Conservation (phyloP, 2,329 filamentous ascomycete genomes). For the Alternaria sp. region DNA sequence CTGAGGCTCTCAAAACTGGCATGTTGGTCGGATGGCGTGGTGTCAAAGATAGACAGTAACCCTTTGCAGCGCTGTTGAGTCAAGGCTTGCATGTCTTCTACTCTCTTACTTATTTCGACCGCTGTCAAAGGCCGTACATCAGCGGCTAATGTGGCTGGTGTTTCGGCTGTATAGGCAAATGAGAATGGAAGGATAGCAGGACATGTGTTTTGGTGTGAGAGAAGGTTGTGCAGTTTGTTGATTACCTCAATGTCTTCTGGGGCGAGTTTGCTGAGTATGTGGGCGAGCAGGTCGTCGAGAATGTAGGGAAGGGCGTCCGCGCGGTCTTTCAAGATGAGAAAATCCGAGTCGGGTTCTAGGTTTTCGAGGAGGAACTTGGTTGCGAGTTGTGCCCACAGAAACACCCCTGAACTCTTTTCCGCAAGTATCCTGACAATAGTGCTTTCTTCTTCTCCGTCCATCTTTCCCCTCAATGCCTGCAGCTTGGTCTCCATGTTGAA, state of each 20-base stretch:
- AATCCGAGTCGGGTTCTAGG: constrained; percentile 31
- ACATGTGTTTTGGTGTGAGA: constrained; percentile 32
- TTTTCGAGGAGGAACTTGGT: constrained; percentile 34
- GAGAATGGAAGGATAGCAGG: constrained; percentile 36
- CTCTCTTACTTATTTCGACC: constrained; percentile 25
- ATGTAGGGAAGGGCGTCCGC: constrained; percentile 36
- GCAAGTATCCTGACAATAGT: constrained; percentile 32
- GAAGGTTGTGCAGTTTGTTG: constrained; percentile 32
- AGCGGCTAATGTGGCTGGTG: constrained; percentile 26
- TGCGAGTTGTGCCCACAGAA: constrained; percentile 39
- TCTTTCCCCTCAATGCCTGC: constrained; percentile 31
- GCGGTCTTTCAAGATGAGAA: constrained; percentile 32
- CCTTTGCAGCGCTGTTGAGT: constrained; percentile 31
- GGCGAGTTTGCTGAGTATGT: constrained; percentile 36
- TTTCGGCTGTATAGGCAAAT: constrained; percentile 33
- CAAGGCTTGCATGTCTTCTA: constrained; percentile 29
- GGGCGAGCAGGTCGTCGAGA: constrained; percentile 35
- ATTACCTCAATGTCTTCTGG: constrained; percentile 28
- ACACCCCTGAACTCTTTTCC: constrained; percentile 38
- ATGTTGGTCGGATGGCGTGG: constrained; percentile 15
- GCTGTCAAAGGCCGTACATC: constrained; percentile 30
- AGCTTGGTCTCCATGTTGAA: constrained; percentile 16
- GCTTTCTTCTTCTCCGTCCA: constrained; percentile 32
- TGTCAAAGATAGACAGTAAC: constrained; percentile 36
- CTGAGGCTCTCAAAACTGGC: constrained; percentile 23